Conservation (phyloP, 805 yeast species). For the Kuraishia hungarica region DNA sequence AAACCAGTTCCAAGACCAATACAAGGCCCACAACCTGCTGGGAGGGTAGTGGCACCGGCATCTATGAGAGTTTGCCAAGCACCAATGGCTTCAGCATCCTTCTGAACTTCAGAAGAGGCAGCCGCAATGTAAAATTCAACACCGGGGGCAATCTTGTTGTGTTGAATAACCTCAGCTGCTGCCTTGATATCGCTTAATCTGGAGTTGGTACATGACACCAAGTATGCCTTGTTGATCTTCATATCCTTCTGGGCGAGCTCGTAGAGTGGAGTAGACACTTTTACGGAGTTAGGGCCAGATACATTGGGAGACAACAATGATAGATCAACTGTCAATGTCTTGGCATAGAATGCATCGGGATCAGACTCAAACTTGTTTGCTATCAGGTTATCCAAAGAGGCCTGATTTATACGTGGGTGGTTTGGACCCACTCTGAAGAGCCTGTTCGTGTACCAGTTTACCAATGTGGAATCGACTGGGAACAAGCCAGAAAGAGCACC, state of each 20-base stretch:
- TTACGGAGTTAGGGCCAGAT: slow-evolving; percentile 97
- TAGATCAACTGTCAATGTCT: slow-evolving; percentile 75
- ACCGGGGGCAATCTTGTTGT: slow-evolving; percentile 75
- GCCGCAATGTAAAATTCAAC: slow-evolving; percentile 98
- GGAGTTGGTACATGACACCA: slow-evolving; percentile 97
- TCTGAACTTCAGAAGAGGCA: slow-evolving; percentile 88
- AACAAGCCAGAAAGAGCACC: slow-evolving; percentile 95
- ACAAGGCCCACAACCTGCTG: slow-evolving; percentile 99
- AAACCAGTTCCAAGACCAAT: slow-evolving; percentile 95
- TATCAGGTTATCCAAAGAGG: slow-evolving; percentile 45
- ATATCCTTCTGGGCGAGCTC: slow-evolving; percentile 67
- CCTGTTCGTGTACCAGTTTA: slow-evolving; percentile 71
- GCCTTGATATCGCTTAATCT: slow-evolving; percentile 88
- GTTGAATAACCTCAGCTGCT: slow-evolving; percentile 83
- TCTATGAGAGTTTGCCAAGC: slow-evolving; percentile 86
- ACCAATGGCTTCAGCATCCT: slow-evolving; percentile 84
- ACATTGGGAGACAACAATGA: slow-evolving; percentile 77
- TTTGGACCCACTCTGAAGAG: slow-evolving; percentile 31
- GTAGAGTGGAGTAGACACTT: slow-evolving; percentile 71
- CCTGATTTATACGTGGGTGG: slow-evolving; percentile 75
- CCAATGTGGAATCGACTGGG: slow-evolving; percentile 82
- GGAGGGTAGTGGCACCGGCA: slow-evolving; percentile 92
- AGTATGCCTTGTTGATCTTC: slow-evolving; percentile 85
- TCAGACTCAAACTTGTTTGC: slow-evolving; percentile 48
- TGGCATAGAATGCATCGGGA: slow-evolving; percentile 77